Evolutionary conservation across 371 early-diverging fungal genomes (phyloP), one percentile per base, ranked within the genome.

Genomic region (Actinomucor elegans): DNA sequence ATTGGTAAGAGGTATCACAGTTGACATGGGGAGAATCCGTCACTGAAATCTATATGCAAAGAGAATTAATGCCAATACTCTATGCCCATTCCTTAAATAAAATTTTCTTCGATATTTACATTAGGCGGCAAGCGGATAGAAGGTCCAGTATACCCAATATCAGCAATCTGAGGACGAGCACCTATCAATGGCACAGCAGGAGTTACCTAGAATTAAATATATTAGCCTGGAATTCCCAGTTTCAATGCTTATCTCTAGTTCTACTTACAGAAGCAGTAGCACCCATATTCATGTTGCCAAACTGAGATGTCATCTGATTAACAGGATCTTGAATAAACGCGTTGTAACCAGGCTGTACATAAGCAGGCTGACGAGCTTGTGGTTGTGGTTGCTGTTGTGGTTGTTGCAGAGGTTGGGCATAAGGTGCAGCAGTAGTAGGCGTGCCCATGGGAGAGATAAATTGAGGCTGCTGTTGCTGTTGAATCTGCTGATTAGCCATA

Each of bases 1-100:
- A 81, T 67, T 93, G 87, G 73, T 94, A 90, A 6, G 83, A 79
- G 11, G 90, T 84, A 29, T 86, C 84, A 57, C 89, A 87, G 63
- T 88, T 86, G 27, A 80, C 75, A 40, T 69, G 58, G 14, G 80
- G 83, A 23, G 89, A 87, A 45, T 84, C 75, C n/a, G 88, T 89
- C 43, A 88, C 79, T 7, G 88, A 66, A n/a, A 83, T 70, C 80
- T 88, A 57, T 7, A 43, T 20, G 8, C 37, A 15, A 44, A 34
- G 34, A 6, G 15, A 29, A 24, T 17, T 10, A 33, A 9, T 21
- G n/a, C 15, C 18, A 33, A 27, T 12, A 42, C 8, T 23, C 2
- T 21, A 6, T 6, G 6, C 21, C 11, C 21, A 31, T 51, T 37
- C 6, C 36, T 36, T 36, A n/a, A 23, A 40, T 33, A 48, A n/a